A percentile compares a stretch with the other conserved stretches of the same genome.
Conservation (phyloP, 257 asterid species). For the Ophiorrhiza pumila region DNA sequence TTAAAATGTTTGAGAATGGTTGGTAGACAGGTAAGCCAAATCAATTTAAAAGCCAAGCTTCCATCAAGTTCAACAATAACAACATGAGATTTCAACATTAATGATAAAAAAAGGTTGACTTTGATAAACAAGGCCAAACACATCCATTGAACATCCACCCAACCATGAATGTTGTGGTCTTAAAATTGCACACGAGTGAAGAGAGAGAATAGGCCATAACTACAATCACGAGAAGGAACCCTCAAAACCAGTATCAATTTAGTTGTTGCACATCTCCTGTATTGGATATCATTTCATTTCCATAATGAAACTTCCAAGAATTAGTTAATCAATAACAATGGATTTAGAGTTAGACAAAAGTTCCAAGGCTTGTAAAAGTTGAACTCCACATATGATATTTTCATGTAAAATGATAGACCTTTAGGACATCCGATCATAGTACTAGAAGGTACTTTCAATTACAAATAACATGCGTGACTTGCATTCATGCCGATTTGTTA, state of each 20-base stretch:
- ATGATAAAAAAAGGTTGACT: no score
- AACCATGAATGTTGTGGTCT: background rate
- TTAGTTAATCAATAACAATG: background rate
- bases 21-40: background rate
- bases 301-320: background rate
- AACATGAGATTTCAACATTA: background rate
- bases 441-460: background rate
- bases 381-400: background rate
- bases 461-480: background rate
- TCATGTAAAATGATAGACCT: background rate
- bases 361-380: background rate
- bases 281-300: background rate
- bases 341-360: background rate
- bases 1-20: background rate
- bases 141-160: background rate
- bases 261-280: background rate
- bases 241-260: background rate
- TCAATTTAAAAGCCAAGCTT: background rate
- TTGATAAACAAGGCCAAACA: background rate
- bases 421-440: background rate
- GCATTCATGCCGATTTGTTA: background rate
- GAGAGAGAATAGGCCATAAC: background rate
- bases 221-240: background rate
- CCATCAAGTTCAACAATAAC: background rate
- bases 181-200: background rate